Conservation (phyloP, 805 yeast species). For the Tetrapisispora fleetii region DNA sequence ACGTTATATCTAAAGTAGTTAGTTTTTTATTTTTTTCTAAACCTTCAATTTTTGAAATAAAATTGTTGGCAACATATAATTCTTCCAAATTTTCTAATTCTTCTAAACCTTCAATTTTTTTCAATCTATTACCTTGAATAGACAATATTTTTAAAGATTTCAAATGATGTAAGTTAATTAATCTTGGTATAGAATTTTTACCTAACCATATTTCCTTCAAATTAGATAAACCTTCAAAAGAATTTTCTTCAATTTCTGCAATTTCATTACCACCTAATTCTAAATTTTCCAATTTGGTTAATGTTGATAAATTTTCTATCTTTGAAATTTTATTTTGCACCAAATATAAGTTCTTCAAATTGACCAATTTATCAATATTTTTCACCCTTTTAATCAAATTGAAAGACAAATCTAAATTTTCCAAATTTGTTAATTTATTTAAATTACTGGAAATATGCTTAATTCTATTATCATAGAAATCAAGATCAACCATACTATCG, state of each 20-base stretch:
- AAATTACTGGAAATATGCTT: slow-evolving; percentile 71
- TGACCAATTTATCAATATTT: slow-evolving; percentile 53
- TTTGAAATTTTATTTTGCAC: slow-evolving; percentile 79
- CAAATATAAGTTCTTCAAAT: slow-evolving; percentile 63
- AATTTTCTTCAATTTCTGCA: slow-evolving; percentile 32
- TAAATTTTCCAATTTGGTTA: slow-evolving; percentile 50
- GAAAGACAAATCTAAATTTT: slow-evolving; percentile 71
- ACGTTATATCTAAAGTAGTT: slow-evolving; percentile 69
- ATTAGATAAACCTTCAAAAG: slow-evolving; percentile 42
- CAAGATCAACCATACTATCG: slow-evolving; percentile 61
- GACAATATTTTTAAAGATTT: slow-evolving; percentile 64
- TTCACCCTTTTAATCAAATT: slow-evolving; percentile 81
- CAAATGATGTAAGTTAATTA: slow-evolving; percentile 54
- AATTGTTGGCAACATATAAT: slow-evolving; percentile 80
- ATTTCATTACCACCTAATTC: slow-evolving; percentile 87
- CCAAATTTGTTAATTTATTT: slow-evolving; percentile 47
- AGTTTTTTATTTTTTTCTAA: slow-evolving; percentile 61
- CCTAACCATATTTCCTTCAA: slow-evolving; percentile 87
- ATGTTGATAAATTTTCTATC: slow-evolving; percentile 54
- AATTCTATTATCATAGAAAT: slow-evolving; percentile 85
- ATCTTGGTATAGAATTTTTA: slow-evolving; percentile 59
- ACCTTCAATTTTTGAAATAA: slow-evolving; percentile 63
- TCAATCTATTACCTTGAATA: slow-evolving; percentile 76
- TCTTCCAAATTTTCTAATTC: slow-evolving; percentile 66
- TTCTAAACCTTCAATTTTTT: slow-evolving; percentile 74